Evolutionary conservation across 2,329 filamentous ascomycete species (phyloP), one percentile per base, ranked within the genome.

Genomic region (Coleophoma crateriformis): DNA sequence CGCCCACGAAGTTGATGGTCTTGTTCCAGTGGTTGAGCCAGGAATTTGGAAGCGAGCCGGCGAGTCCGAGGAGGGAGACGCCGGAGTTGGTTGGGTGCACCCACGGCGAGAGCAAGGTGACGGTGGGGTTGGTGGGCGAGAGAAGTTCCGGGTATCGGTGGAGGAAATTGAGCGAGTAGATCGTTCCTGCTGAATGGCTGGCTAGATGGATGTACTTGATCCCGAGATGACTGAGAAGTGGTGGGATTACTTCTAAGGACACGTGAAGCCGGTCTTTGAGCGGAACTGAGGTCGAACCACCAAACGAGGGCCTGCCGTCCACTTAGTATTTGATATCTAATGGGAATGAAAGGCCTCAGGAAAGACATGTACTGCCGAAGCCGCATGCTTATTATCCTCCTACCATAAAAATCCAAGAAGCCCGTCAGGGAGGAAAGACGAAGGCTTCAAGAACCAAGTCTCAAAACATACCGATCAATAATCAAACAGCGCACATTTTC

Each of bases 141-240:
- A 73, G 60, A 17, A 72, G 54, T 6, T 61, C 45, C 5, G 63
- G 67, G 33, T 62, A 58, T 7, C 62, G 54, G 33, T 56, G 56
- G 15, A 75, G 56, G 4, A 70, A 68, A 48, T 75, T 75, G 20
- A 76, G 58, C 4, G 65, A 53, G 50, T 71, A 75, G 2, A 73
- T 61, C 0, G 70, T 70, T 2, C 73, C 73, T 0, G 67, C 66
- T 19, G 64, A 68, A 50, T 75, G 72, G 15, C 66, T 60, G 1
- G 67, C 58, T 1, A 75, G 52, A n/a, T 57, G 59, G 15, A 75
- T 65, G 49, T 71, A 64, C 48, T 62, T 49, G 43, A 72, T 66
- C 0, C 58, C 44, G 5, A 76, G 62, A 39, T 62, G 50, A 4
- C 58, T 35, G 6, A 75, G 59, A 0, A 76, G 57, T 4, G 51